Evolutionary conservation across 345 rosid species (phyloP).

Genomic region (Dovyalis caffra): DNA sequence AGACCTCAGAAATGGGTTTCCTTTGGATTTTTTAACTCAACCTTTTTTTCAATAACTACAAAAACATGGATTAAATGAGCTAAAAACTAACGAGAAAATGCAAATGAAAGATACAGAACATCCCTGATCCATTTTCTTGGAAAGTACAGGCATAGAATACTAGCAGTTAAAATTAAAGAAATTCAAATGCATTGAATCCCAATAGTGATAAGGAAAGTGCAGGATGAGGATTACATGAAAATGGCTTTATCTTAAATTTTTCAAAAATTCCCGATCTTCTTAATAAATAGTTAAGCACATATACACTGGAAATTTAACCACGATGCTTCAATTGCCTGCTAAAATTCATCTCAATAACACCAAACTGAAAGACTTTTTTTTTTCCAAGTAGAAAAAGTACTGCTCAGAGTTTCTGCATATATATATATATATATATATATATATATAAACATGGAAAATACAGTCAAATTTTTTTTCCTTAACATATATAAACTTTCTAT

Average conservation of each 20-base stretch:
- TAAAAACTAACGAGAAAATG: not conserved
- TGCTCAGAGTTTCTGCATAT: not conserved
- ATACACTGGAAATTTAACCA: not conserved
- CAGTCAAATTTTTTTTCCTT: not conserved
- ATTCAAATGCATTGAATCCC: not conserved
- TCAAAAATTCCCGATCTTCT: not conserved
- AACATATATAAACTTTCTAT: not conserved
- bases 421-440: too few species aligned
- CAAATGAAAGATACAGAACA: not conserved
- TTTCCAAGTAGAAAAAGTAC: not conserved
- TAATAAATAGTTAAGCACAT: not conserved
- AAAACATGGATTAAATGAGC: not conserved
- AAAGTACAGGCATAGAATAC: not conserved
- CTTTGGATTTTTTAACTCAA: not conserved
- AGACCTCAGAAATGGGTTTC: not conserved
- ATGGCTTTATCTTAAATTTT: not conserved
- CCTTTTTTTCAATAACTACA: not conserved
- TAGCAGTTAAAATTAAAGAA: not conserved
- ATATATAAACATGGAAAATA: not conserved
- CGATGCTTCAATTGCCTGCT: not conserved
- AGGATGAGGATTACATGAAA: not conserved
- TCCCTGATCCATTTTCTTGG: not conserved
- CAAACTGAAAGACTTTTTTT: not conserved
- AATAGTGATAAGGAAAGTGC: not conserved
- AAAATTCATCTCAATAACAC: not conserved